A percentile compares a stretch with the other conserved stretches of the same genome.
Conservation (phyloP, 331 rosid genomes). For the Malus hybrid region DNA sequence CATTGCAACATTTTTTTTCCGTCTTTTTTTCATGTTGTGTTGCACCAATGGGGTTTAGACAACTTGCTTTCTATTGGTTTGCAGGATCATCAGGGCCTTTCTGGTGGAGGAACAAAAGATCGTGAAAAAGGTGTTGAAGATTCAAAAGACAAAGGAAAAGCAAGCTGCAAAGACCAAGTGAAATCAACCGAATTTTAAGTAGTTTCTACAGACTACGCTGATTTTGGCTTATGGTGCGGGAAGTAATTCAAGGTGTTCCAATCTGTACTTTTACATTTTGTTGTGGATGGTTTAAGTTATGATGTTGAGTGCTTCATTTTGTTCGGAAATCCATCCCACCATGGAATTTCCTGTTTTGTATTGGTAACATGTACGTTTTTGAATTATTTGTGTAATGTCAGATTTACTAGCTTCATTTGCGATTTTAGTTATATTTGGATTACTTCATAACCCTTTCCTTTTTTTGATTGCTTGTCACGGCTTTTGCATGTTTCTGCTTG, state of each 20-base stretch:
- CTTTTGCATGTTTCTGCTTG: neutral
- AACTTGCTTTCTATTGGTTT: neutral
- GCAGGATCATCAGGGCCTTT: constrained; percentile 56
- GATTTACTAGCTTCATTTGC: neutral
- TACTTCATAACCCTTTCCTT: no score
- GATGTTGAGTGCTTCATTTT: neutral
- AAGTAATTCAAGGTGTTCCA: constrained; percentile 23
- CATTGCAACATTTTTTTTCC: neutral
- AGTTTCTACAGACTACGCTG: constrained; percentile 19
- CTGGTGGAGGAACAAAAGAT: constrained; percentile 64
- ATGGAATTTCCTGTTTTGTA: neutral
- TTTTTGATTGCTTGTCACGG: neutral
- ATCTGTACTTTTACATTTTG: constrained; percentile 17
- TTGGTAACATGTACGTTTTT: neutral
- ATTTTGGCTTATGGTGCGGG: constrained; percentile 28
- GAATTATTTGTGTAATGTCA: neutral
- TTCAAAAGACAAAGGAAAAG: constrained; percentile 59
- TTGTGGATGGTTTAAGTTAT: constrained; percentile 18
- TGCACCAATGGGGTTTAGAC: neutral
- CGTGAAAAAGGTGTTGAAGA: constrained; percentile 67
- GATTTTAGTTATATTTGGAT: neutral
- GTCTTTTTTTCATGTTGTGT: neutral
- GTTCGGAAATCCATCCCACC: constrained; percentile 18
- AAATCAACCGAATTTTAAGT: constrained; percentile 2
- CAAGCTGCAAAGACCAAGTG: constrained; percentile 30